Evolutionary conservation across 225 moss, liverwort and hornwort species (phyloP).

Genomic region (Pleurozium schreberi): DNA sequence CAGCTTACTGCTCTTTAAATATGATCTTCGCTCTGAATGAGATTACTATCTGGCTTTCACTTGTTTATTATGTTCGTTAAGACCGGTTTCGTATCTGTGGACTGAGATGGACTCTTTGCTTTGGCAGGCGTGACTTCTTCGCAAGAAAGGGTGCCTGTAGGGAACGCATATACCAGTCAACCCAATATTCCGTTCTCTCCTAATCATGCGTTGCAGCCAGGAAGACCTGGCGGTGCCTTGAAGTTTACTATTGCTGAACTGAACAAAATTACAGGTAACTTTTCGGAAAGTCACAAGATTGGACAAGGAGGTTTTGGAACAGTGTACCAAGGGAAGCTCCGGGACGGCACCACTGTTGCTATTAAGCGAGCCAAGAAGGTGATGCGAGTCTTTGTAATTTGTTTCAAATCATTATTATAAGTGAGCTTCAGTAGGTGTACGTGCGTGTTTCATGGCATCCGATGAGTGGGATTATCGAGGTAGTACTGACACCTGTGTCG

Average conservation of each 20-base stretch:
- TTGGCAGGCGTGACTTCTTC: constrained; percentile 19
- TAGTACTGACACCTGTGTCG: background rate
- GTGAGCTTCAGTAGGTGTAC: background rate
- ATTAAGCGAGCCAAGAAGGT: constrained; percentile 99
- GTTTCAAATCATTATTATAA: background rate
- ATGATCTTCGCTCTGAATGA: background rate
- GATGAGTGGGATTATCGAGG: background rate
- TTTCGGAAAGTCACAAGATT: constrained; percentile 87
- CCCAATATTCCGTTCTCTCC: constrained; percentile 21
- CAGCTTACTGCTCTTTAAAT: background rate
- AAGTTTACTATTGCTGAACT: constrained; percentile 77
- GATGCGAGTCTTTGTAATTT: background rate
- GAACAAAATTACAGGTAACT: constrained; percentile 72
- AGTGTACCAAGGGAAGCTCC: constrained; percentile 83
- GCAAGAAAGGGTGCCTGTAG: constrained; percentile 12
- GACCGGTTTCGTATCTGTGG: background rate
- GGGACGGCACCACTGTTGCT: constrained; percentile 68
- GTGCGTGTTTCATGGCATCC: background rate
- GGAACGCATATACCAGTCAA: background rate
- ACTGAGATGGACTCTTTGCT: background rate
- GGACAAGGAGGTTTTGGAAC: constrained; percentile 91
- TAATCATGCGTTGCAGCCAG: constrained; percentile 12
- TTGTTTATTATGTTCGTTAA: background rate
- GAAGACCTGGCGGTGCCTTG: constrained; percentile 37
- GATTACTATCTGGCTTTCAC: background rate